These are phyloP conservation scores for Triglochin maritima DNA, from an alignment of 106 monocot species.

Conservation along the genomic window DNA sequence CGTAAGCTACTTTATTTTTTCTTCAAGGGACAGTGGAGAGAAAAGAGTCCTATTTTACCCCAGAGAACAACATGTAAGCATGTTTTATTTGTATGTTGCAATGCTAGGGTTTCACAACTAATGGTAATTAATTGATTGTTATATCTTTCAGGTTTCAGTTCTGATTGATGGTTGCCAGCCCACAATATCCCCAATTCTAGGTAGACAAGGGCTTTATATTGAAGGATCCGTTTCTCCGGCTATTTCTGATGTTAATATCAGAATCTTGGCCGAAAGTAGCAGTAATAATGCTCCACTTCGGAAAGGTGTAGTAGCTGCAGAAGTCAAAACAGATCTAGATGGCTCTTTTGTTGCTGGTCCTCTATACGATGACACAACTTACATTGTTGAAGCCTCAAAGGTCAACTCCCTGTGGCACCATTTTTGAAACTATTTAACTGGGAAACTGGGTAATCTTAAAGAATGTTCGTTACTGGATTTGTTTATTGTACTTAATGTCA, in stretches of 20 bases:
- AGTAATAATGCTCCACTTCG: conserved; percentile 54
- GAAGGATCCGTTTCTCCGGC: conserved; percentile 85
- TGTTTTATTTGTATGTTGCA: not conserved
- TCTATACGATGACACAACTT: conserved; percentile 75
- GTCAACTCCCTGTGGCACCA: conserved; percentile 11
- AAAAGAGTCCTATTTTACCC: conserved; percentile 89
- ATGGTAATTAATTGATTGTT: not conserved
- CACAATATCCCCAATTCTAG: conserved; percentile 45
- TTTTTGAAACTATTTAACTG: too few relatives aligned
- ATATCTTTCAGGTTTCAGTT: conserved; percentile 42
- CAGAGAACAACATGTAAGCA: conserved; percentile 47
- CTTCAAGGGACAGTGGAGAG: conserved; percentile 34
- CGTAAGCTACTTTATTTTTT: not conserved
- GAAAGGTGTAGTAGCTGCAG: conserved; percentile 55
- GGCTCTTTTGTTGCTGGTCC: conserved; percentile 70
- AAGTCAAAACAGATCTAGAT: conserved; percentile 52
- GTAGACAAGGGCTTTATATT: conserved; percentile 62
- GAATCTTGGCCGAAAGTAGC: conserved; percentile 42
- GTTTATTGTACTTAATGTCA: too few relatives aligned
- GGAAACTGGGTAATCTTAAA: too few relatives aligned
- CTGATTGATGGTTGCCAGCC: conserved; percentile 61
- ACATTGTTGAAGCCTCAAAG: conserved; percentile 76
- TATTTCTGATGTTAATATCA: conserved; percentile 68
- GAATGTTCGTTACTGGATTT: too few relatives aligned
- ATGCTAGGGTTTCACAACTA: not conserved